Conservation (phyloP, 169 alveolate genomes). For the Eimeria praecox region DNA sequence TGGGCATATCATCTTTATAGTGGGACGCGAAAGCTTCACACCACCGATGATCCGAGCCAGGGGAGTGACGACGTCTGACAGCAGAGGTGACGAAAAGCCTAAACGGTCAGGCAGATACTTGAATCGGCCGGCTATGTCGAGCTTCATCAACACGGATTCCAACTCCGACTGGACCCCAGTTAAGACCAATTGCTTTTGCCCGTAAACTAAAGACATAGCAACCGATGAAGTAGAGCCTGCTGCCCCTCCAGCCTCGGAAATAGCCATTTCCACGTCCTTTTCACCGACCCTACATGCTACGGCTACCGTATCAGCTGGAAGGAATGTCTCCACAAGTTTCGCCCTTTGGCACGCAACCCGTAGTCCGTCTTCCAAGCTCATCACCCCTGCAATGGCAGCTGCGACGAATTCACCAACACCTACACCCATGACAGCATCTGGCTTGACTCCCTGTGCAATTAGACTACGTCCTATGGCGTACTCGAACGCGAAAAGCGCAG, state of each 20-base stretch:
- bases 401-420: slow-evolving; percentile 89
- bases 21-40: slow-evolving; percentile 82
- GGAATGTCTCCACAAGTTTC: slow-evolving; percentile 77
- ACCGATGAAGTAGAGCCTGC: slow-evolving; percentile 81
- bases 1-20: slow-evolving; percentile 84
- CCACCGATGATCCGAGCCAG: slow-evolving; percentile 82
- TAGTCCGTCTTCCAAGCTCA: slow-evolving; percentile 85
- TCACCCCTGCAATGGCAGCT: slow-evolving; percentile 86
- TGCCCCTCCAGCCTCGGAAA: slow-evolving; percentile 87
- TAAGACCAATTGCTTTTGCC: slow-evolving; percentile 82
- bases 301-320: slow-evolving; percentile 77
- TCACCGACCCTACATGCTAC: slow-evolving; percentile 83
- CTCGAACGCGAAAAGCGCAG: slow-evolving; percentile 89
- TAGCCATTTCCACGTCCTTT: slow-evolving; percentile 88
- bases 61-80: slow-evolving; percentile 82
- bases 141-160: slow-evolving; percentile 84
- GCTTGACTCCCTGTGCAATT: slow-evolving; percentile 88
- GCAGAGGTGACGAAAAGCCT: slow-evolving; percentile 82
- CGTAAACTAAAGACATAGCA: slow-evolving; percentile 83
- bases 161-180: slow-evolving; percentile 85
- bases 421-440: slow-evolving; percentile 87
- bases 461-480: slow-evolving; percentile 86
- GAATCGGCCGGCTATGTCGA: slow-evolving; percentile 81
- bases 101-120: slow-evolving; percentile 73
- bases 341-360: slow-evolving; percentile 84